phyloP scores from a whole-genome alignment of 2,329 filamentous ascomycete genomes.

The Ascomycota sp. region DNA sequence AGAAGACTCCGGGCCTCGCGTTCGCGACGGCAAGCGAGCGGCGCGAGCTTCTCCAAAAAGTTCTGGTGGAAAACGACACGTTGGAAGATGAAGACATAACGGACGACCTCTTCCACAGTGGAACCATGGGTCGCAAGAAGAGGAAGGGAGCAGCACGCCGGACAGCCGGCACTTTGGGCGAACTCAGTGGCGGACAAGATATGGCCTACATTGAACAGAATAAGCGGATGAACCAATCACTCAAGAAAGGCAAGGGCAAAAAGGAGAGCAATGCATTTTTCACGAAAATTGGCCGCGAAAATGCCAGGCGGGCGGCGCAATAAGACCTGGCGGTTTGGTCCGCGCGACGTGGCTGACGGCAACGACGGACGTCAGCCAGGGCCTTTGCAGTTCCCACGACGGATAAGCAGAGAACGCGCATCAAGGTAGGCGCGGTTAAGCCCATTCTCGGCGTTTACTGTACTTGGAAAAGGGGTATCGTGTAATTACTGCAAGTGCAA shows the following conservation, averaged over 20 bases:
- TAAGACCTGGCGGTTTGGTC: slow-evolving; percentile 4
- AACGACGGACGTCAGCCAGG: too few species aligned
- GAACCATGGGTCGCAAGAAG: slow-evolving; percentile 22
- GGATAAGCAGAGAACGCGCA: too few species aligned
- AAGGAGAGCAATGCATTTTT: slow-evolving; percentile 18
- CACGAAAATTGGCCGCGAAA: slow-evolving; percentile 20
- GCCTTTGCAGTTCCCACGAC: too few species aligned
- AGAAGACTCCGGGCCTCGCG: slow-evolving; percentile 56
- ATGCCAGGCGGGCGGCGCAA: slow-evolving; percentile 14
- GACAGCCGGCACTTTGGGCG: slow-evolving; percentile 65
- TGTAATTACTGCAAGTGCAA: too few species aligned
- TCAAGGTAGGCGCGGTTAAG: too few species aligned
- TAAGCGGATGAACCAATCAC: slow-evolving; percentile 35
- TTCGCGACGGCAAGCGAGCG: slow-evolving; percentile 62
- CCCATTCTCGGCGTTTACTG: too few species aligned
- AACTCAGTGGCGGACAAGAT: slow-evolving; percentile 74
- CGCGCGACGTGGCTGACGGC: too few species aligned
- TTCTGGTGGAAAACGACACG: slow-evolving; percentile 68
- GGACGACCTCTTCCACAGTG: slow-evolving; percentile 19
- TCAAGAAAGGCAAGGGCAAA: slow-evolving; percentile 17
- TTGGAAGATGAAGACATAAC: slow-evolving; percentile 47
- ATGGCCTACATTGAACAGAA: slow-evolving; percentile 92
- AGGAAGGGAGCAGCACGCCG: slow-evolving; percentile 43
- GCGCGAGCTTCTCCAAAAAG: slow-evolving; percentile 67
- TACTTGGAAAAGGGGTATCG: too few species aligned